Percentiles rank a stretch among this genome's conserved stretches.
Evolutionary conservation across 1,284 basidiomycete genomes (phyloP).

Genomic region (Singerocomus inundabilis): DNA sequence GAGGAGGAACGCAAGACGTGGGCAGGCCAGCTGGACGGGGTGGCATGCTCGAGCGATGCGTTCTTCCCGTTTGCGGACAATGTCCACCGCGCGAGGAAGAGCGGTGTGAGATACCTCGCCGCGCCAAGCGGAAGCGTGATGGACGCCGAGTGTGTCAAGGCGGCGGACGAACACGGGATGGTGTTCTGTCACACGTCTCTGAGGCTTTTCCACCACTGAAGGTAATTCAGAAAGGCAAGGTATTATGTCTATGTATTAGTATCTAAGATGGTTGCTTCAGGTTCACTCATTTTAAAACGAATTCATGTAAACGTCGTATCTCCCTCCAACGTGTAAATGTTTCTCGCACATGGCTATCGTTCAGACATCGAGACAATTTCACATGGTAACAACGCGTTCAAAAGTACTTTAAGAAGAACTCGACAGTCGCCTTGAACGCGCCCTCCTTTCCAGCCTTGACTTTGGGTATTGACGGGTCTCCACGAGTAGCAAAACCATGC

Average conservation of each 20-base stretch:
- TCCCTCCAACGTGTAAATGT: too few species aligned
- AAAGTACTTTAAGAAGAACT: constrained; percentile 46
- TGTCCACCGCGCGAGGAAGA: constrained; percentile 89
- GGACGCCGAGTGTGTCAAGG: constrained; percentile 94
- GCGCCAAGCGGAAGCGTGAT: constrained; percentile 97
- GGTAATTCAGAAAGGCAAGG: neutral
- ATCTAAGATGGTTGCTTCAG: too few species aligned
- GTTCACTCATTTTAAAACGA: too few species aligned
- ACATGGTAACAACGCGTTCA: constrained; percentile 15
- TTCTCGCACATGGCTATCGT: neutral
- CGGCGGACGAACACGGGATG: constrained; percentile 87
- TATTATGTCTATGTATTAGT: constrained; percentile 7
- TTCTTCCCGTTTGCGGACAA: constrained; percentile 99
- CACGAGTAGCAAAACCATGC: constrained; percentile 56
- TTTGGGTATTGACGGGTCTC: constrained; percentile 36
- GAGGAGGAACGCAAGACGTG: constrained; percentile 75
- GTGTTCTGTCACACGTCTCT: constrained; percentile 86
- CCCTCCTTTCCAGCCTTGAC: constrained; percentile 65
- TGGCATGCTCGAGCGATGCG: constrained; percentile 93
- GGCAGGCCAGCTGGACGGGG: constrained; percentile 72
- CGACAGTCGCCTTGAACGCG: constrained; percentile 53
- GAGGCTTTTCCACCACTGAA: constrained; percentile 80
- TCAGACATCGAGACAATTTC: neutral
- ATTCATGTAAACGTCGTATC: neutral
- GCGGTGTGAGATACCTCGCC: constrained; percentile 89